Conservation (phyloP, 768 basidiomycete species). For the Pleurotus platypus region DNA sequence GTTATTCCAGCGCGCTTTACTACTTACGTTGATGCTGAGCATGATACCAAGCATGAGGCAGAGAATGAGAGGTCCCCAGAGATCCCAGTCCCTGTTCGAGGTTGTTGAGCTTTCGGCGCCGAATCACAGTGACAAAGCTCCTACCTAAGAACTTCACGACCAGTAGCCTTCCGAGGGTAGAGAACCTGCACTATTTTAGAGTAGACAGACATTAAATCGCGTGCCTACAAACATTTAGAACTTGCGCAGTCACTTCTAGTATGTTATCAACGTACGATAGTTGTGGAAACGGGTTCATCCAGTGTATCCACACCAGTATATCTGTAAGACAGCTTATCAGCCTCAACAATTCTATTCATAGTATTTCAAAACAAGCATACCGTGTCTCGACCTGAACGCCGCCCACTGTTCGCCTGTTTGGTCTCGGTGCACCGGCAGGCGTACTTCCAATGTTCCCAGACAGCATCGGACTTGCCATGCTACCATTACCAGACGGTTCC, state of each 20-base stretch:
- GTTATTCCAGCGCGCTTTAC: too few relatives aligned
- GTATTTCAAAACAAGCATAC: constrained; percentile 33
- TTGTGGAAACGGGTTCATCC: constrained; percentile 86
- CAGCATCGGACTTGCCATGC: constrained; percentile 33
- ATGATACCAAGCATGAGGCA: constrained; percentile 79
- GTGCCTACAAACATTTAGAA: constrained; percentile 47
- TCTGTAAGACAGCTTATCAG: constrained; percentile 29
- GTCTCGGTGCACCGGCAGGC: constrained; percentile 30
- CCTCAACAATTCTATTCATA: neutral
- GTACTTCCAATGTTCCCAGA: constrained; percentile 74
- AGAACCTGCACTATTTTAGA: constrained; percentile 91
- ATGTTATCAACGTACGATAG: constrained; percentile 60
- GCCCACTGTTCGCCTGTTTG: constrained; percentile 68
- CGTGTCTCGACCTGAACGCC: constrained; percentile 88
- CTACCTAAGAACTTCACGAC: constrained; percentile 80
- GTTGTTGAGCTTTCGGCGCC: neutral
- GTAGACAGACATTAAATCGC: constrained; percentile 89
- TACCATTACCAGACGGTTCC: constrained; percentile 33
- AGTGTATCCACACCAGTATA: constrained; percentile 85
- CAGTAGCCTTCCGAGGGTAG: constrained; percentile 73
- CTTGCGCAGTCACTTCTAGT: neutral
- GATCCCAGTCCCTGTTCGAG: constrained; percentile 83
- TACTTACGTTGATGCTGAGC: constrained; percentile 76
- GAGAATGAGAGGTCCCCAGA: constrained; percentile 92
- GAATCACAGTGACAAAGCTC: neutral